Percentiles rank a stretch among this genome's conserved stretches.
Conservation (phyloP, 2,329 filamentous ascomycete species). For the Fusarium anguioides region DNA sequence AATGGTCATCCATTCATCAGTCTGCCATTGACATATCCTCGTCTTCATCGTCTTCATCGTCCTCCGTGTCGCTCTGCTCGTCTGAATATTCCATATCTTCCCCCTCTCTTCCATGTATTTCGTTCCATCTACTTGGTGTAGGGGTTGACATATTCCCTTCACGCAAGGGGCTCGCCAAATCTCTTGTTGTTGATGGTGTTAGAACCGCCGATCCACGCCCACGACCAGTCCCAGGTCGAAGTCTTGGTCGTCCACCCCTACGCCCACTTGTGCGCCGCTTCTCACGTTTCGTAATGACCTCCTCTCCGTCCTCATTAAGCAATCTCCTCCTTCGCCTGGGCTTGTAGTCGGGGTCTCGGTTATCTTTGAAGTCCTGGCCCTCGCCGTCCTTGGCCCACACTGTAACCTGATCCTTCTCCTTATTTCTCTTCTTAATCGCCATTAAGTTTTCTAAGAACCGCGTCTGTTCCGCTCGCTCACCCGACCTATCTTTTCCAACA, state of each 20-base stretch:
- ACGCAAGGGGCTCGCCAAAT: slow-evolving; percentile 11
- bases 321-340: slow-evolving; percentile 47
- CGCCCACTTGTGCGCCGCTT: slow-evolving; percentile 31
- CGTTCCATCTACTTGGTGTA: slow-evolving; percentile 52
- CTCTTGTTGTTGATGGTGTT: slow-evolving; percentile 24
- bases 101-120: slow-evolving; percentile 44
- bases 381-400: slow-evolving; percentile 62
- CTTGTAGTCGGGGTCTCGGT: slow-evolving; percentile 55
- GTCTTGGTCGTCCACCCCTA: slow-evolving; percentile 38
- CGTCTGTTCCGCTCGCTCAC: slow-evolving; percentile 60
- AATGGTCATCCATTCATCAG: slow-evolving; percentile 3
- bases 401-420: slow-evolving; percentile 74
- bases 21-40: slow-evolving; percentile 45
- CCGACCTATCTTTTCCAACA: slow-evolving; percentile 57
- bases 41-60: slow-evolving; percentile 46
- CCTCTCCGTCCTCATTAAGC: slow-evolving; percentile 43
- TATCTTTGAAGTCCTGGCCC: slow-evolving; percentile 56
- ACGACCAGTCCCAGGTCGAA: slow-evolving; percentile 30
- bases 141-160: slow-evolving; percentile 47
- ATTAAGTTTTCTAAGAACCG: slow-evolving; percentile 75
- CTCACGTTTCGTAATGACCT: slow-evolving; percentile 38
- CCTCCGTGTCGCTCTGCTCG: slow-evolving; percentile 43
- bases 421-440: slow-evolving; percentile 70
- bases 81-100: slow-evolving; percentile 44
- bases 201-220: slow-evolving; percentile 10